These are phyloP conservation scores for Coniochaeta sp. DNA, from an alignment of 2,329 filamentous ascomycete genomes.

Conservation along the genomic window DNA sequence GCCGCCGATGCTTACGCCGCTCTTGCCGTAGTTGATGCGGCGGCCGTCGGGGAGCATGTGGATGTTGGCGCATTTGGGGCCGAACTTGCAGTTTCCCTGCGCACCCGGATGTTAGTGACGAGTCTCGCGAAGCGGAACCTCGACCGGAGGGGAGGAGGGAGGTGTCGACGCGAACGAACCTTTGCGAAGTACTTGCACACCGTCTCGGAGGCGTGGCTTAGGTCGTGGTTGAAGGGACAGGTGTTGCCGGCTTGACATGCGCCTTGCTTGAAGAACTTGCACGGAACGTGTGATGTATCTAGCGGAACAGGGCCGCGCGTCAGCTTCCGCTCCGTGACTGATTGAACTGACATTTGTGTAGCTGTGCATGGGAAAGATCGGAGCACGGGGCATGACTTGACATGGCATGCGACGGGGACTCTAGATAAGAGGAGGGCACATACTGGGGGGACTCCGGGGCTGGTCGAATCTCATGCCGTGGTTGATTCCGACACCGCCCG, in stretches of 20 bases:
- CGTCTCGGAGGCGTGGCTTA: constrained; percentile 75
- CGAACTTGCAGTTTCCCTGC: constrained; percentile 98
- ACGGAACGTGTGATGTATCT: constrained; percentile 97
- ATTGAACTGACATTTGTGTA: background rate
- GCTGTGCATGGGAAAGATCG: background rate
- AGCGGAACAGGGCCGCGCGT: constrained; percentile 12
- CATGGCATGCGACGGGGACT: background rate
- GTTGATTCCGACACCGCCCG: too few species aligned
- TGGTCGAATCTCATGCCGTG: constrained; percentile 47
- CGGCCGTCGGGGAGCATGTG: constrained; percentile 92
- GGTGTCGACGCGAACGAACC: constrained; percentile 43
- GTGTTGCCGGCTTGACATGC: constrained; percentile 92
- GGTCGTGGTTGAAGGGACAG: constrained; percentile 93
- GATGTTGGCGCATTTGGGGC: constrained; percentile 92
- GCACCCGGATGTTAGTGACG: constrained; percentile 10
- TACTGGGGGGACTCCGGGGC: constrained; percentile 57
- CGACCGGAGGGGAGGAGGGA: background rate
- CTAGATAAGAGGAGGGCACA: constrained; percentile 21
- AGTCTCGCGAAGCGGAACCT: background rate
- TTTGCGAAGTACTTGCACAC: constrained; percentile 99
- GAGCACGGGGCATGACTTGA: background rate
- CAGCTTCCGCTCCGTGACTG: too few species aligned
- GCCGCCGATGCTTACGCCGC: constrained; percentile 58
- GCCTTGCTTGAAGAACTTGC: constrained; percentile 98
- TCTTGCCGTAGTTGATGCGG: constrained; percentile 75